Percentiles rank a stretch among this genome's conserved stretches.
Conservation (phyloP, 2,329 filamentous ascomycete genomes). For the Simplicillium aogashimaense region DNA sequence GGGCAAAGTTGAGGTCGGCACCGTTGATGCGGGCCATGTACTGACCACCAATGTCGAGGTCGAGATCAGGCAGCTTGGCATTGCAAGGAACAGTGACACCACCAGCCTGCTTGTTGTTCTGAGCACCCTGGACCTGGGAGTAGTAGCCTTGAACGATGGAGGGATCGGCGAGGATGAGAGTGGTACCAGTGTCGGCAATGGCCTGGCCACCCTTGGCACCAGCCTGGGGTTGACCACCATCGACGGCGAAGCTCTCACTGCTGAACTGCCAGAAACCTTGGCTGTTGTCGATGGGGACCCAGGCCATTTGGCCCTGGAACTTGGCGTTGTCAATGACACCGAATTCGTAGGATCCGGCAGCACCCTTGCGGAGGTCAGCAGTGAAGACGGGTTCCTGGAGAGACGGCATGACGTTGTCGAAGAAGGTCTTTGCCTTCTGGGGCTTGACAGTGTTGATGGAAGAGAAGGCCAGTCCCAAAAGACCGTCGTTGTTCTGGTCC, state of each 20-base stretch:
- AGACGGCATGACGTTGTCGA: conserved; percentile 54
- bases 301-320: conserved; percentile 51
- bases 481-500: conserved; percentile 55
- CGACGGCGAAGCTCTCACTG: conserved; percentile 46
- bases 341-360: conserved; percentile 59
- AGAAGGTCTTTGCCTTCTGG: conserved; percentile 58
- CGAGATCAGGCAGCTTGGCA: conserved; percentile 33
- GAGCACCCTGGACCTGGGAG: conserved; percentile 32
- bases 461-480: conserved; percentile 59
- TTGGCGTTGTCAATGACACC: conserved; percentile 54
- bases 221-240: conserved; percentile 24
- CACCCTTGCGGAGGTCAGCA: conserved; percentile 50
- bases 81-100: conserved; percentile 38
- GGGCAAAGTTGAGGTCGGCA: conserved; percentile 41
- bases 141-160: conserved; percentile 40
- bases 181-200: conserved; percentile 52
- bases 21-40: conserved; percentile 49
- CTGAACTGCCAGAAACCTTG: conserved; percentile 54
- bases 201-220: conserved; percentile 29
- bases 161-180: conserved; percentile 49
- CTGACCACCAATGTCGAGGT: conserved; percentile 44
- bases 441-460: conserved; percentile 56
- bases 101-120: conserved; percentile 25
- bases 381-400: conserved; percentile 61
- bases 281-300: conserved; percentile 48